A percentile compares a stretch with the other conserved stretches of the same genome.
phyloP scores from a whole-genome alignment of 768 basidiomycete species.

The Phanerochaete sordida region DNA sequence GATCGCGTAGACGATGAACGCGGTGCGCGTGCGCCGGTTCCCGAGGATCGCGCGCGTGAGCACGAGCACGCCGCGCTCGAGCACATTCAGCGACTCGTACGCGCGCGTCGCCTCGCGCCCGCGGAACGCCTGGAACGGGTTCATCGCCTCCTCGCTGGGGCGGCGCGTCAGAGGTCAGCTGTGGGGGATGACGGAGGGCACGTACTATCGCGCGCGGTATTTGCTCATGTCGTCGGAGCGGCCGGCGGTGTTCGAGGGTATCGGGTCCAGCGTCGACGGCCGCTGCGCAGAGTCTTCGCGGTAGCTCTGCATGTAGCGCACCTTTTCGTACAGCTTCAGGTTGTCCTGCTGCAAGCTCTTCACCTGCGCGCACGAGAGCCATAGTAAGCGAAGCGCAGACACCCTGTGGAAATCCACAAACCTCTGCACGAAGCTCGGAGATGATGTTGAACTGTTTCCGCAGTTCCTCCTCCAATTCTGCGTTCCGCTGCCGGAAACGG shows the following conservation, averaged over 20 bases:
- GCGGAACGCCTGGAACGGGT: constrained; percentile 97
- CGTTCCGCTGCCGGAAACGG: constrained; percentile 95
- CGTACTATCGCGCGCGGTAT: constrained; percentile 78
- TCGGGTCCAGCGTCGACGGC: constrained; percentile 64
- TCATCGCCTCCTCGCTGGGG: constrained; percentile 82
- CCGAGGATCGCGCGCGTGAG: constrained; percentile 85
- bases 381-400: not conserved
- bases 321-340: constrained; percentile 97
- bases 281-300: constrained; percentile 62
- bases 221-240: constrained; percentile 75
- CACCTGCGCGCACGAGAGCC: constrained; percentile 11
- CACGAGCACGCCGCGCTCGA: constrained; percentile 84
- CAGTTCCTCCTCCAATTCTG: constrained; percentile 97
- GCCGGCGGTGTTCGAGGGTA: constrained; percentile 44
- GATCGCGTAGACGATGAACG: constrained; percentile 86
- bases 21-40: constrained; percentile 83
- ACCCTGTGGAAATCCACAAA: constrained; percentile 42
- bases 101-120: constrained; percentile 94
- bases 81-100: constrained; percentile 85
- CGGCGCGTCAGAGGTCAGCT: not conserved
- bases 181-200: too few species aligned
- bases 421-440: constrained; percentile 88
- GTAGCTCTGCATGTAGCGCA: constrained; percentile 97
- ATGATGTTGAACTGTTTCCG: constrained; percentile 94
- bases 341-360: constrained; percentile 87